Percentiles rank a stretch among this genome's conserved stretches.
Conservation (phyloP, 148 eudicot species). For the Tetragonia tetragonoides region DNA sequence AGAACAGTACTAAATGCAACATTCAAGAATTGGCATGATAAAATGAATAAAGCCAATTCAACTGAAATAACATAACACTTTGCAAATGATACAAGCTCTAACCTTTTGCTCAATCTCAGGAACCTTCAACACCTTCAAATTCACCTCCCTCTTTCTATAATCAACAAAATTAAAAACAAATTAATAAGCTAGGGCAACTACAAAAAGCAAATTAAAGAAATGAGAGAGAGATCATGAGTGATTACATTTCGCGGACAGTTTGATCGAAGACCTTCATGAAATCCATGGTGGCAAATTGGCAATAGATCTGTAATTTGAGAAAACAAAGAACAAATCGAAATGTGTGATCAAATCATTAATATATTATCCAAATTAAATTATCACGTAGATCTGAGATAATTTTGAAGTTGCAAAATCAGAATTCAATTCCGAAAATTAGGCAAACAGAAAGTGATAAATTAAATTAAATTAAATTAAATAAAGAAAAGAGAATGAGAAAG, state of each 20-base stretch:
- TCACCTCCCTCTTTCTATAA: conserved; percentile 92
- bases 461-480: background rate
- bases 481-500: background rate
- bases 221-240: background rate
- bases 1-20: background rate
- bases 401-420: background rate
- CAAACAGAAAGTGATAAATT: background rate
- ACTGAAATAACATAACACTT: background rate
- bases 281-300: conserved; percentile 52
- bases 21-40: background rate
- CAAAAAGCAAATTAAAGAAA: background rate
- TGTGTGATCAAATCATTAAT: background rate
- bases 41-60: background rate
- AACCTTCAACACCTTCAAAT: conserved; percentile 98
- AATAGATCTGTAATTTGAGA: conserved; percentile 26
- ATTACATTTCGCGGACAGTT: conserved; percentile 90
- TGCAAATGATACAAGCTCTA: background rate
- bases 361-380: background rate
- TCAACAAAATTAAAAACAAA: background rate
- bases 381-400: conserved; percentile 13
- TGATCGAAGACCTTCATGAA: conserved; percentile 98
- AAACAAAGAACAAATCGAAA: conserved; percentile 11
- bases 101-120: conserved; percentile 99
- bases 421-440: background rate
- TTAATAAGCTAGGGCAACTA: too few relatives aligned